Percentiles rank a stretch among this genome's conserved stretches.
Conservation (phyloP, 2,329 filamentous ascomycete genomes). For the Ceratocystis albifundus region DNA sequence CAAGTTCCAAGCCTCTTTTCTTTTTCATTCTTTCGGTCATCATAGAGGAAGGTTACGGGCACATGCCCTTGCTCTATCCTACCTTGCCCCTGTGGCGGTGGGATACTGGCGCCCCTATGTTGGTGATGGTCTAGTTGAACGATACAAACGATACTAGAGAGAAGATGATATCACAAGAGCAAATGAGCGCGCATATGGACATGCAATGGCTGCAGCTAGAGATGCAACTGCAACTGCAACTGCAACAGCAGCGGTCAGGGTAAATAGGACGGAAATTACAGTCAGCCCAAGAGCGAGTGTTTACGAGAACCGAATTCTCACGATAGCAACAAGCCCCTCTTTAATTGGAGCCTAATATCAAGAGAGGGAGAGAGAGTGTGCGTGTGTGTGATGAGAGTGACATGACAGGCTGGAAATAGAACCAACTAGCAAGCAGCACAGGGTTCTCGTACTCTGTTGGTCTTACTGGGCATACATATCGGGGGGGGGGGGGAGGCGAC, state of each 20-base stretch:
- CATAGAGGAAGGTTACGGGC: background rate
- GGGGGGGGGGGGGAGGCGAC: background rate
- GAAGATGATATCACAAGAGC: too few relatives aligned
- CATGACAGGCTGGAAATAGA: slow-evolving; percentile 2
- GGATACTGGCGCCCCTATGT: background rate
- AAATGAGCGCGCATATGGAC: too few relatives aligned
- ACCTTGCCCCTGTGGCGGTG: background rate
- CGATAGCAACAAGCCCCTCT: background rate
- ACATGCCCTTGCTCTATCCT: background rate
- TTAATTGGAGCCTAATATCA: too few relatives aligned
- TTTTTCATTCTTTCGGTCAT: background rate
- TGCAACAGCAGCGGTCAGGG: background rate
- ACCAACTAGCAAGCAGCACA: background rate
- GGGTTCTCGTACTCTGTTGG: background rate
- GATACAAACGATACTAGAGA: too few relatives aligned
- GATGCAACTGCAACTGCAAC: background rate
- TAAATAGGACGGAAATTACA: background rate
- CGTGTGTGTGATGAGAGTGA: background rate
- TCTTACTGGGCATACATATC: background rate
- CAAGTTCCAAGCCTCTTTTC: too few relatives aligned
- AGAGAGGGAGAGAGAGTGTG: too few relatives aligned
- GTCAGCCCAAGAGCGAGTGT: background rate
- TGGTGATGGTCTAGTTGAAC: background rate
- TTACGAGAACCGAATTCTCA: background rate
- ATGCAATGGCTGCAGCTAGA: background rate